Base-by-base conservation (phyloP, 805 yeast genomes). In the Candida arabinofermentans region DNA sequence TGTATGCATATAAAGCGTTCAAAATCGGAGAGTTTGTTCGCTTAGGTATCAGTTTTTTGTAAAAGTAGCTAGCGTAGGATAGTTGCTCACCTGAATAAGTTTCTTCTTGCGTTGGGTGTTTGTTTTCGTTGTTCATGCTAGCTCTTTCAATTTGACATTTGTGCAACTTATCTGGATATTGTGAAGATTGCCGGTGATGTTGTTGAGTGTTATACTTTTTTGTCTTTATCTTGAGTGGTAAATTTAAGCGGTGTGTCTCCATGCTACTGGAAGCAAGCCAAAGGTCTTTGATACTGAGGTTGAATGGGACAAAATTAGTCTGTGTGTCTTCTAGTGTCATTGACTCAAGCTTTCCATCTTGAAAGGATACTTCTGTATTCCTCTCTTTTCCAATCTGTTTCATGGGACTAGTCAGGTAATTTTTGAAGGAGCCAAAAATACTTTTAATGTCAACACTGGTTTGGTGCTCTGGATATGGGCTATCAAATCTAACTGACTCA, bases 11-110 rank as follows among this genome's bases (percentile, higher is more conserved):
- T 19, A 50, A 23, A 12, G 49, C 34, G 27, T 50, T 44, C 30
- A 46, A 40, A 8, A 48, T 23, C 27, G 46, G 35, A 13, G 54
- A 48, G 37, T 48, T 50, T 42, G 54, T 42, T 27, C 34, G 46
- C 34, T 36, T 36, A 6, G 42, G 49, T 39, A 39, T 42, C 34
- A 50, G 46, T 19, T 36, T 34, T 33, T 38, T 22, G 34, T 41
- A 49, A 33, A 49, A 49, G 24, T 23, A 30, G 37, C 42, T 44
- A 27, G 53, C 53, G 41, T 49, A 46, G 8, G 34, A 18, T 17
- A 26, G 13, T 26, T 26, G 29, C 13, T 26, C 14, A 5, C 13
- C 14, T 9, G 29, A 26, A 13, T 26, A 10, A 13, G 24, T 9
- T 23, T 6, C 9, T 6, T 7, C 24, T 23, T 9, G 6, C 9